phyloP scores from a whole-genome alignment of 768 basidiomycete genomes.

The Cyclocybe aegerita region DNA sequence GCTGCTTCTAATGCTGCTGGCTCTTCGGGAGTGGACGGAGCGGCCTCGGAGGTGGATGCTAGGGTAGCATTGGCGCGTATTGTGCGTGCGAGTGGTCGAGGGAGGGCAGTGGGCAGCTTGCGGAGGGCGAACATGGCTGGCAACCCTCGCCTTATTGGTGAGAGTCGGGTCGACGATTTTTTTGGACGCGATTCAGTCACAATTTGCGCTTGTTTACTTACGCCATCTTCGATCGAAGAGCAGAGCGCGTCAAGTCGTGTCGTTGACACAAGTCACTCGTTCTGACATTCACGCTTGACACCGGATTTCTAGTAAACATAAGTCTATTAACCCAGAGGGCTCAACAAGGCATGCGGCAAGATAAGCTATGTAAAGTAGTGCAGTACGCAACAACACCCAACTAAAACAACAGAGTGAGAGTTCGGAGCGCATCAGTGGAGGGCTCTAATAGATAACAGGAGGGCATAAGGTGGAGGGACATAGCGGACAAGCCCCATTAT shows the following conservation, averaged over 20 bases:
- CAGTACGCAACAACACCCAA: no score
- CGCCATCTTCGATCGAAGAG: no score
- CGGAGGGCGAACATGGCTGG: constrained; percentile 27
- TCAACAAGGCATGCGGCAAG: no score
- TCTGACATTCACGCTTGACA: no score
- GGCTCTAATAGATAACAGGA: constrained; percentile 3
- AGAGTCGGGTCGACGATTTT: background rate
- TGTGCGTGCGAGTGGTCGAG: constrained; percentile 14
- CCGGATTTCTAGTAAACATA: no score
- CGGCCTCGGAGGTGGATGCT: constrained; percentile 3
- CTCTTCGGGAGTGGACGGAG: background rate
- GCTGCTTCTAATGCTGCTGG: background rate
- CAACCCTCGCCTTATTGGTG: background rate
- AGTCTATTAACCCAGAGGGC: no score
- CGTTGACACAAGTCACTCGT: background rate
- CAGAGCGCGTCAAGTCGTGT: no score
- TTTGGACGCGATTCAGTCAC: constrained; percentile 18
- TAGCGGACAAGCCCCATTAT: constrained; percentile 11
- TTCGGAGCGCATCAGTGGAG: background rate
- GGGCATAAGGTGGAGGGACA: constrained; percentile 8
- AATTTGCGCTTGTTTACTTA: constrained; percentile 7
- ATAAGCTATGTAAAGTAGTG: no score
- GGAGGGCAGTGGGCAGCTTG: constrained; percentile 18
- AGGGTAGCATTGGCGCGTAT: constrained; percentile 24
- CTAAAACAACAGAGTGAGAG: no score